These are phyloP conservation scores for Phytopythium kandeliae DNA, from an alignment of 352 stramenopile species.

Conservation along the genomic window DNA sequence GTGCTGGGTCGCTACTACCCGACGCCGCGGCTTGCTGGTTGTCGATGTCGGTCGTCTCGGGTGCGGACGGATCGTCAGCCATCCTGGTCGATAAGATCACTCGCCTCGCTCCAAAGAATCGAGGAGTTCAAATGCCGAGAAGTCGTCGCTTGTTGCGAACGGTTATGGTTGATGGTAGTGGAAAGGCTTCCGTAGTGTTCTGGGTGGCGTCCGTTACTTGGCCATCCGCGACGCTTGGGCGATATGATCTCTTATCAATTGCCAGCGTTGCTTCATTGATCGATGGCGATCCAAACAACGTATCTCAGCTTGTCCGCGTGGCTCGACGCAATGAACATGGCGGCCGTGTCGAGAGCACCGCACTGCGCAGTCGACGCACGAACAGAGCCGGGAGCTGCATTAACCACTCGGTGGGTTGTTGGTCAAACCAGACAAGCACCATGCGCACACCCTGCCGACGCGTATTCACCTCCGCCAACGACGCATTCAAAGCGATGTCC, in stretches of 20 bases:
- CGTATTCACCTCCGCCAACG: background rate
- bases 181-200: too few relatives aligned
- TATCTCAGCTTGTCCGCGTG: background rate
- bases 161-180: too few relatives aligned
- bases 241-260: background rate
- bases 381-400: constrained; percentile 13
- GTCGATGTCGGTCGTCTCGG: background rate
- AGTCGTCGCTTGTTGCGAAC: background rate
- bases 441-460: constrained; percentile 11
- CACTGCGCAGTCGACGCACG: constrained; percentile 22
- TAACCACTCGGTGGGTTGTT: constrained; percentile 6
- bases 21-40: background rate
- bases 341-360: constrained; percentile 15
- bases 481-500: constrained; percentile 15
- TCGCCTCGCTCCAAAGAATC: too few relatives aligned
- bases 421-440: constrained; percentile 21
- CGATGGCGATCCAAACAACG: background rate
- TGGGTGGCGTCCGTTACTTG: background rate
- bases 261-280: background rate
- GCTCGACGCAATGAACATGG: background rate
- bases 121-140: background rate
- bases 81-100: too few relatives aligned
- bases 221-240: background rate
- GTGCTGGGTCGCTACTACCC: background rate
- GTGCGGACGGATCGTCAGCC: background rate